phyloP scores from a whole-genome alignment of 2,329 filamentous ascomycete species.

The Colletotrichum chrysophilum region DNA sequence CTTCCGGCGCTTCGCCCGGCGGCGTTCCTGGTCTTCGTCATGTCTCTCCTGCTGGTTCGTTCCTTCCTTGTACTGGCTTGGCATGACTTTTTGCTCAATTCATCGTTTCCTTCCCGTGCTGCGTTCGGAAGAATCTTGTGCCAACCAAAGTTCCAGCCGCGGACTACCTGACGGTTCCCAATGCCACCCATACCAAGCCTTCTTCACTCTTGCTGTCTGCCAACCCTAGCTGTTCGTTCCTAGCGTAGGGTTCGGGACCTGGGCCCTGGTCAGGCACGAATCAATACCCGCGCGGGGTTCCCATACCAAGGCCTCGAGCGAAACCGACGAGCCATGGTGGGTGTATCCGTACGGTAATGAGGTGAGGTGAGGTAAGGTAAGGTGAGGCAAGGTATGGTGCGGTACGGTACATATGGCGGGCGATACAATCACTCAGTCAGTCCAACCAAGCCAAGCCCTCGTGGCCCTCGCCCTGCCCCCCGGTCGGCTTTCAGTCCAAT shows the following conservation, averaged over 20 bases:
- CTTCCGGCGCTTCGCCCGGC: not conserved
- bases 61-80: not conserved
- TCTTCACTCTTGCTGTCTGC: not conserved
- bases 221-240: not conserved
- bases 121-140: not conserved
- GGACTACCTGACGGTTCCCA: not conserved
- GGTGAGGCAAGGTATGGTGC: too few relatives aligned
- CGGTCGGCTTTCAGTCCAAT: too few relatives aligned
- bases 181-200: not conserved
- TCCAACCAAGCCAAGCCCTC: too few relatives aligned
- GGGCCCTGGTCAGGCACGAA: constrained; percentile 4
- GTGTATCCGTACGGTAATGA: too few relatives aligned
- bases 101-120: not conserved
- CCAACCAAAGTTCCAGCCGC: not conserved
- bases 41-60: not conserved
- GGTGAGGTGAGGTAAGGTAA: too few relatives aligned
- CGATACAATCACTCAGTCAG: too few relatives aligned
- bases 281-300: constrained; percentile 17
- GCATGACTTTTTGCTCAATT: not conserved
- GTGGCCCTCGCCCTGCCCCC: too few relatives aligned
- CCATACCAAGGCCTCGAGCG: not conserved
- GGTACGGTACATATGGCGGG: too few relatives aligned
- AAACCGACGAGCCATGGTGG: constrained; percentile 1
- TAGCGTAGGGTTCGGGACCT: not conserved
- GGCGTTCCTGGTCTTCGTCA: not conserved